Conservation (phyloP, 2,329 filamentous ascomycete genomes). For the Fusarium solani-melongenae region DNA sequence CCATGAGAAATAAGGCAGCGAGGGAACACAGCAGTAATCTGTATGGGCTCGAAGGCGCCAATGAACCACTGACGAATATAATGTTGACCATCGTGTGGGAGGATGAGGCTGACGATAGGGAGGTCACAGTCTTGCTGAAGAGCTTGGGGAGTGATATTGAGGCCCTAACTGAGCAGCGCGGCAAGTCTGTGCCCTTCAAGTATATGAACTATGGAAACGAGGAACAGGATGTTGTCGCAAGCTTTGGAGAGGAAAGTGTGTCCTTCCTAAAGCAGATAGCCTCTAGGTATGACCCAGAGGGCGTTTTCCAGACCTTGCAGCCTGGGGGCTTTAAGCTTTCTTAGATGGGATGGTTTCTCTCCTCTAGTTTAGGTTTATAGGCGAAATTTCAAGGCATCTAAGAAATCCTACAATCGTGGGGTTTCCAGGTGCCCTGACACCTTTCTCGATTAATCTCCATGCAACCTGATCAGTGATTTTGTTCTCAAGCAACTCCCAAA, state of each 20-base stretch:
- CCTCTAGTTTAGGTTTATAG: not conserved
- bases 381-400: not conserved
- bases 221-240: constrained; percentile 49
- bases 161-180: not conserved
- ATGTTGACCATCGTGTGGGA: not conserved
- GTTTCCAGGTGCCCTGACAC: not conserved
- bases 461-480: too few relatives aligned
- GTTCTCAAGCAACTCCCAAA: too few relatives aligned
- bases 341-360: not conserved
- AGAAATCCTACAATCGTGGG: not conserved
- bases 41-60: not conserved
- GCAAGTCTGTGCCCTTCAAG: not conserved
- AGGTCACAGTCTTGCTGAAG: not conserved
- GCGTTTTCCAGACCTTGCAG: constrained; percentile 46
- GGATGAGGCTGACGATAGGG: not conserved
- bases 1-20: not conserved
- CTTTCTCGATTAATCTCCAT: too few relatives aligned
- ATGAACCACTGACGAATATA: not conserved
- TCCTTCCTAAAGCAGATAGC: constrained; percentile 41
- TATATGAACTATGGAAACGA: constrained; percentile 57
- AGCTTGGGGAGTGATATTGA: not conserved
- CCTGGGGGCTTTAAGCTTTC: constrained; percentile 47
- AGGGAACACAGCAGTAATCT: not conserved
- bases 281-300: constrained; percentile 47
- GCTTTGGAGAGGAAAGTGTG: constrained; percentile 51